These are phyloP conservation scores for Daedaleopsis sinensis DNA, from an alignment of 768 basidiomycete species.

Conservation along the genomic window DNA sequence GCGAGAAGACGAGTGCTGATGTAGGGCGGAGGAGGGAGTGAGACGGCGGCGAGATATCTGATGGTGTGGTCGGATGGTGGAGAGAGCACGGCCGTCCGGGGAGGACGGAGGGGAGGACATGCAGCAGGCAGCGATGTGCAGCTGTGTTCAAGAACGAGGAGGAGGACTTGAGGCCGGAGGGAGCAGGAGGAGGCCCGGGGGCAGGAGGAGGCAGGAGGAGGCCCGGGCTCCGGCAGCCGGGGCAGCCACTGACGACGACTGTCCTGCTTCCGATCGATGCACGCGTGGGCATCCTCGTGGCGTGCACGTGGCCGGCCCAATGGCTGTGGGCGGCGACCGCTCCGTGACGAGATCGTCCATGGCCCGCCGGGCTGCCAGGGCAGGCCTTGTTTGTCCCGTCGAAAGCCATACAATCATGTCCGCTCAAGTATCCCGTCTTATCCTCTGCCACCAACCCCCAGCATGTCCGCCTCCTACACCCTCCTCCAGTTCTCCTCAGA, in stretches of 20 bases:
- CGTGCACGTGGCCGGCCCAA: constrained; percentile 22
- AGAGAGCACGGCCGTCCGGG: neutral
- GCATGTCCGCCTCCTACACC: constrained; percentile 45
- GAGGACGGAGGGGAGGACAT: neutral
- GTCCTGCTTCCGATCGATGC: constrained; percentile 21
- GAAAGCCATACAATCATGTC: constrained; percentile 9
- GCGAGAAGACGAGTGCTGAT: neutral
- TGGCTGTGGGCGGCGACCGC: constrained; percentile 6
- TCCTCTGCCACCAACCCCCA: constrained; percentile 22
- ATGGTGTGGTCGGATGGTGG: constrained; percentile 1
- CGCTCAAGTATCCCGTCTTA: constrained; percentile 1
- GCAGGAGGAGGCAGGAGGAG: neutral
- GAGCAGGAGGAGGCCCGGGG: neutral
- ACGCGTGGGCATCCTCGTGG: constrained; percentile 27
- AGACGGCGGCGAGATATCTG: constrained; percentile 1
- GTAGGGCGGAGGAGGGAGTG: neutral
- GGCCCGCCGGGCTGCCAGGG: neutral
- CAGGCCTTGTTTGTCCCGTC: constrained; percentile 21
- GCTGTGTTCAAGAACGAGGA: constrained; percentile 8
- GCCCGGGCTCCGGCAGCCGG: too few relatives aligned
- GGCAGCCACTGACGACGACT: too few relatives aligned
- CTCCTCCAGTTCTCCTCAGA: constrained; percentile 70
- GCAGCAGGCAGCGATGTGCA: too few relatives aligned
- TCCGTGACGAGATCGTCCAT: constrained; percentile 7
- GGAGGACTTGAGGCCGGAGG: neutral